Evolutionary conservation across 257 asterid species (phyloP).

Genomic region (Solanum etuberosum): DNA sequence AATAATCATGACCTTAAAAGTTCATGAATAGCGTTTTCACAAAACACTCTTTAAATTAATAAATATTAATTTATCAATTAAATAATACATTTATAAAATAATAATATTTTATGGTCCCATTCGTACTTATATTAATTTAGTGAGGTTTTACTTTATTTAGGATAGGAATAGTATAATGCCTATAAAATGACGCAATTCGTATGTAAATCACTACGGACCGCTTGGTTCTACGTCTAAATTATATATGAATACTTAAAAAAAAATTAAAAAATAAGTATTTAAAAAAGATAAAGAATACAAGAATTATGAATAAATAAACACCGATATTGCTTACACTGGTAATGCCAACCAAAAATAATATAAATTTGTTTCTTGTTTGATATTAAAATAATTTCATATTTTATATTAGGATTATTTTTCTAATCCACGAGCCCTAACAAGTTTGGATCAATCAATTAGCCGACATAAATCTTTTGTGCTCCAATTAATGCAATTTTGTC

Average conservation of each 20-base stretch:
- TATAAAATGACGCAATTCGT: background rate
- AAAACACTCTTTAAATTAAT: too few species aligned
- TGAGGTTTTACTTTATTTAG: too few species aligned
- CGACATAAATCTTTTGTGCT: slow-evolving; percentile 2
- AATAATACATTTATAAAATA: too few species aligned
- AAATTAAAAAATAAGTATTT: too few species aligned
- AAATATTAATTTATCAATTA: too few species aligned
- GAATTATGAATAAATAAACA: background rate
- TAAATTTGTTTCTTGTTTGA: background rate
- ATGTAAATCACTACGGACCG: too few species aligned
- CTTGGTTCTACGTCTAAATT: background rate
- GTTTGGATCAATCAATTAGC: background rate
- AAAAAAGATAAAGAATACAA: background rate
- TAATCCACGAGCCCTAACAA: background rate
- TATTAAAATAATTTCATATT: background rate
- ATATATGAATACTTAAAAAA: too few species aligned
- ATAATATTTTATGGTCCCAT: too few species aligned
- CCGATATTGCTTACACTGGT: background rate
- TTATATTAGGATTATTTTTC: background rate
- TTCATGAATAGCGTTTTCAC: too few species aligned
- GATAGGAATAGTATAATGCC: background rate
- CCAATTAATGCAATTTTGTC: background rate
- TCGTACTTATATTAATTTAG: too few species aligned
- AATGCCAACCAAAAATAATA: background rate
- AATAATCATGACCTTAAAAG: too few species aligned